Percentiles rank a stretch among this genome's conserved stretches.
Evolutionary conservation across 1,139 yeast species (phyloP).

Genomic region (Blastobotrys capitulatus): DNA sequence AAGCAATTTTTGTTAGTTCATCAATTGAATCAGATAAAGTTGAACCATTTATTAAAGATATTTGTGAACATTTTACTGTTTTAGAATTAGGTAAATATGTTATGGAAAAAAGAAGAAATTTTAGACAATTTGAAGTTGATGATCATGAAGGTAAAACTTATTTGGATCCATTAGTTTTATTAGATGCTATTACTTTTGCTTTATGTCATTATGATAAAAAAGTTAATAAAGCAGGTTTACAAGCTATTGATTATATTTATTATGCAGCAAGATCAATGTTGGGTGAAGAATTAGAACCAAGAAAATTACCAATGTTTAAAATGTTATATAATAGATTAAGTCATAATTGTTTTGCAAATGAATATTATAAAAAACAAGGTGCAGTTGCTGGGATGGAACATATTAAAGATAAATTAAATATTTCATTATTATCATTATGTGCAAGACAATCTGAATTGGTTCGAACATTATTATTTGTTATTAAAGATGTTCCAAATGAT

Average conservation of each 20-base stretch:
- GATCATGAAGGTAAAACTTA: conserved; percentile 74
- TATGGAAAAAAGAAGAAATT: conserved; percentile 61
- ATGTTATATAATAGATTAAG: conserved; percentile 75
- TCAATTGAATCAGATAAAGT: conserved; percentile 74
- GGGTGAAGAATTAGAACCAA: conserved; percentile 59
- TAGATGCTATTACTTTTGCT: conserved; percentile 74
- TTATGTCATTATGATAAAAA: conserved; percentile 69
- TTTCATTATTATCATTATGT: conserved; percentile 69
- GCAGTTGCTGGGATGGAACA: conserved; percentile 81
- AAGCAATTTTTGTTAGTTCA: conserved; percentile 66
- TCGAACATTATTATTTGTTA: conserved; percentile 80
- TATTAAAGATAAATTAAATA: conserved; percentile 59
- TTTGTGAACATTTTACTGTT: conserved; percentile 75
- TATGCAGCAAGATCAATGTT: conserved; percentile 60
- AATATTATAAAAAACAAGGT: conserved; percentile 78
- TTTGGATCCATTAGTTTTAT: conserved; percentile 63
- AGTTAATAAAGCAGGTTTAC: conserved; percentile 67
- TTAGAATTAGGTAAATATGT: conserved; percentile 71
- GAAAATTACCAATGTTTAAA: conserved; percentile 69
- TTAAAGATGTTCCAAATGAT: conserved; percentile 85
- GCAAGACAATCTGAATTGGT: conserved; percentile 76
- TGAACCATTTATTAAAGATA: conserved; percentile 49
- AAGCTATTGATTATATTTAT: conserved; percentile 58
- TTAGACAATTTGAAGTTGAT: conserved; percentile 65
- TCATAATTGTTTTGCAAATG: conserved; percentile 88